Conservation (phyloP, 306 rosid genomes). For the Sicyos edulis region DNA sequence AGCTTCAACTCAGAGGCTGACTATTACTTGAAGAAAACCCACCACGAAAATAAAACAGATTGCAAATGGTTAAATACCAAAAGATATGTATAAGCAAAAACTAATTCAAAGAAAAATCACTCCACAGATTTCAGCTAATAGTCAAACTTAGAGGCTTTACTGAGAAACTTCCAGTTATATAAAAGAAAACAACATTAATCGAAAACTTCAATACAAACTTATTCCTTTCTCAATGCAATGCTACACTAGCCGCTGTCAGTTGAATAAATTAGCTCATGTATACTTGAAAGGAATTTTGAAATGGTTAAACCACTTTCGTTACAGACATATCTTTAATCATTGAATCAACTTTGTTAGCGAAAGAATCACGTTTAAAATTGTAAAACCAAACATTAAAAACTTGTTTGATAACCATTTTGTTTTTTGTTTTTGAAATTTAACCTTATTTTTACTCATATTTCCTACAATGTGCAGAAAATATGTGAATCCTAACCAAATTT, state of each 20-base stretch:
- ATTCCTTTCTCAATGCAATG: conserved; percentile 3
- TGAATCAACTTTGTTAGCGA: no score
- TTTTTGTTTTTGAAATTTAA: no score
- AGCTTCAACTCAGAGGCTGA: not conserved
- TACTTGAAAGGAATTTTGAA: no score
- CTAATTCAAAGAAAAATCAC: not conserved
- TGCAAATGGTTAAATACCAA: not conserved
- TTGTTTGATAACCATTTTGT: no score
- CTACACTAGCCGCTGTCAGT: not conserved
- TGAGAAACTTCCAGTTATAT: not conserved
- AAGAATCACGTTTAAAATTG: no score
- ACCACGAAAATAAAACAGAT: not conserved
- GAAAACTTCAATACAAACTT: not conserved
- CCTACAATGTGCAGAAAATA: no score
- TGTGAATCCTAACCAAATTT: no score
- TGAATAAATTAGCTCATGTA: not conserved
- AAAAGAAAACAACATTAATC: not conserved
- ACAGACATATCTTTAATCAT: no score
- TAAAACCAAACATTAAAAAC: no score
- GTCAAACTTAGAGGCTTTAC: not conserved
- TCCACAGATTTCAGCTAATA: not conserved
- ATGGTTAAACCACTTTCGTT: no score
- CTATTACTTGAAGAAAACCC: not conserved
- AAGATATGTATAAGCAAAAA: not conserved
- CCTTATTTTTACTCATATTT: no score